Base-by-base conservation (phyloP, 192 early-diverging fungal species). In the Glomus cerebriforme region DNA sequence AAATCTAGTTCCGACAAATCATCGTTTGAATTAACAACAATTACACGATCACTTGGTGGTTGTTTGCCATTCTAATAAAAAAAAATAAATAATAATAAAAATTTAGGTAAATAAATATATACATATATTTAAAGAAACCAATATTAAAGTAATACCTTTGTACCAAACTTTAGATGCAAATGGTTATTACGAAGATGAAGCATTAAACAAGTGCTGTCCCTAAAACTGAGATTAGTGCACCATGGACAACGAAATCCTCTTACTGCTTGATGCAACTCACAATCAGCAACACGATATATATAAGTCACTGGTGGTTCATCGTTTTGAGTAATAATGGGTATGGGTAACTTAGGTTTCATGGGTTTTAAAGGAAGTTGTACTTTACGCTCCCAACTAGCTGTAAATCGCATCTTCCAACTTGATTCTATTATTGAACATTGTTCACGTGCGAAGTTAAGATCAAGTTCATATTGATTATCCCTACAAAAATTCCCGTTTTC, bases 71-170 rank as follows among this genome's bases (percentile, higher is more conserved):
- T 75, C 73, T 75, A 22, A 4, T 6, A 68, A 7, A 9, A 22
- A 12, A 26, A 66, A 19, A 34, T 19, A 66, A 31, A 19, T 10
- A 66, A 17, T n/a, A n/a, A n/a, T n/a, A 13, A 32, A 31, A 13
- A n/a, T 32, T 35, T 43, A 8, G 10, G 39, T 43, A 10, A 43
- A 43, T 12, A 43, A 2, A 43, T 43, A 43, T 2, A 43, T 43
- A 43, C 10, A 12, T 43, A 43, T 43, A 54, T 31, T 73, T 12
- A 13, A 22, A 29, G 54, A 24, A 75, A 12, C 22, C n/a, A n/a
- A n/a, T n/a, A n/a, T n/a, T n/a, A n/a, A n/a, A n/a, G 59, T 59
- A n/a, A n/a, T 58, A 77, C 75, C 63, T 77, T 77, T 43, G 39
- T 66, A 29, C 26, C 12, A 34, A 77, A 77, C 7, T 77, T 77